Evolutionary conservation across 2,329 filamentous ascomycete genomes (phyloP).

Genomic region (Ilyonectria mors-panacis): DNA sequence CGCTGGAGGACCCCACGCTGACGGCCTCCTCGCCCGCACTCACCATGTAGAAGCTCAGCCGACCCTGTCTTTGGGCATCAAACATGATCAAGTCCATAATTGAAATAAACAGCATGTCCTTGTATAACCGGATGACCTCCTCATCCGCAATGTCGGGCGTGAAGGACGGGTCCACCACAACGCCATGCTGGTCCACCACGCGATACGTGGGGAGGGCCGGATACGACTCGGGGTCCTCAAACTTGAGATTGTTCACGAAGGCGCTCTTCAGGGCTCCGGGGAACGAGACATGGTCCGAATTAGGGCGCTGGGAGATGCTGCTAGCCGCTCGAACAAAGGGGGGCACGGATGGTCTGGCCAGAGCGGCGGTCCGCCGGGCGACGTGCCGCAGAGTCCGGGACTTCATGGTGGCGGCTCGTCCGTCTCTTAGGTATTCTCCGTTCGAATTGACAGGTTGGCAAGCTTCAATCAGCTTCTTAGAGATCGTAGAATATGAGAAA

Average conservation of each 20-base stretch:
- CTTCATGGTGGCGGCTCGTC: conserved; percentile 49
- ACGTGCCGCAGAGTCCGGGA: conserved; percentile 51
- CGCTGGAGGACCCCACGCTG: conserved; percentile 89
- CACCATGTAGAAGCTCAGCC: conserved; percentile 97
- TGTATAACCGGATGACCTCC: conserved; percentile 72
- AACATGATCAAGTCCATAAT: conserved; percentile 99
- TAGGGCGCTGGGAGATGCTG: conserved; percentile 69
- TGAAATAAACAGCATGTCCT: conserved; percentile 76
- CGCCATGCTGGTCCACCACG: conserved; percentile 89
- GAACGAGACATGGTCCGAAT: conserved; percentile 76
- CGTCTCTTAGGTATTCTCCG: conserved; percentile 11
- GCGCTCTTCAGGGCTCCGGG: conserved; percentile 96
- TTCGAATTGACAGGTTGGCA: conserved; percentile 17
- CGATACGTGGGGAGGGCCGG: conserved; percentile 91
- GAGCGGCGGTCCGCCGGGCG: conserved; percentile 46
- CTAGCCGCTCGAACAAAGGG: conserved; percentile 57
- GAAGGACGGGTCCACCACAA: conserved; percentile 82
- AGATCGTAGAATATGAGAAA: conserved; percentile 24
- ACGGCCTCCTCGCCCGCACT: conserved; percentile 96
- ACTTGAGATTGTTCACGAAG: conserved; percentile 86
- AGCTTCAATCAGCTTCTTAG: conserved; percentile 27
- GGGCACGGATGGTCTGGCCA: conserved; percentile 42
- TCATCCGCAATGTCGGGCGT: conserved; percentile 78
- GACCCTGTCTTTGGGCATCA: conserved; percentile 95
- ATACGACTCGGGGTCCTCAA: conserved; percentile 80